Evolutionary conservation across 371 early-diverging fungal species (phyloP).

Genomic region (Sporodiniella umbellata): DNA sequence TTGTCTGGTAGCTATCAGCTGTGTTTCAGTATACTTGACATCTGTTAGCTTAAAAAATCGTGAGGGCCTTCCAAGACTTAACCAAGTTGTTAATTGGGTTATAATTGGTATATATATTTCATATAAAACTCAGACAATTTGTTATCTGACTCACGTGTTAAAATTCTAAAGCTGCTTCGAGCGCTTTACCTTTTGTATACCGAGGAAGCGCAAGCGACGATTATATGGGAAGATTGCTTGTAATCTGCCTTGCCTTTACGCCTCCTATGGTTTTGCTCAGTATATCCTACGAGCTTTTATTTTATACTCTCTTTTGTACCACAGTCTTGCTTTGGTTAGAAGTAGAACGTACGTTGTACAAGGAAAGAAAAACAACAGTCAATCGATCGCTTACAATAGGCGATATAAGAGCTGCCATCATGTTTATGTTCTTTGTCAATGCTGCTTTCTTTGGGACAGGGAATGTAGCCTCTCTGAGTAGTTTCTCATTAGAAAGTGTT

Average conservation of each 20-base stretch:
- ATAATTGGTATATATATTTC: constrained; percentile 52
- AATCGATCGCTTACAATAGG: constrained; percentile 33
- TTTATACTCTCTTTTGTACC: constrained; percentile 78
- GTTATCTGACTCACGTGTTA: too few relatives aligned
- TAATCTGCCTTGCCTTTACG: constrained; percentile 84
- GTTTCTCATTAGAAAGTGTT: constrained; percentile 87
- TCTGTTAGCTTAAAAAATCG: constrained; percentile 50
- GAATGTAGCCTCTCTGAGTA: constrained; percentile 87
- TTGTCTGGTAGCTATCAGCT: constrained; percentile 25
- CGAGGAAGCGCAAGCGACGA: constrained; percentile 64
- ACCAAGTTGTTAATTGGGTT: constrained; percentile 68
- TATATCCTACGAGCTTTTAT: constrained; percentile 85
- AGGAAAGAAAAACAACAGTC: not conserved
- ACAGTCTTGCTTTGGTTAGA: constrained; percentile 80
- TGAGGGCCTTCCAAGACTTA: constrained; percentile 67
- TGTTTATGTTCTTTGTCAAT: constrained; percentile 87
- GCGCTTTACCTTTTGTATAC: constrained; percentile 62
- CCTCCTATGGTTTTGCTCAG: constrained; percentile 86
- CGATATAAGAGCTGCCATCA: constrained; percentile 71
- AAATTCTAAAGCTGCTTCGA: constrained; percentile 57
- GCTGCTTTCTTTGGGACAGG: constrained; percentile 96
- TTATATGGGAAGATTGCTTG: constrained; percentile 71
- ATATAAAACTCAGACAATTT: not conserved
- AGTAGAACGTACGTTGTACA: constrained; percentile 65
- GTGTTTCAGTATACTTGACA: constrained; percentile 50